These are phyloP conservation scores for Talaromyces trachyspermus DNA, from an alignment of 495 filamentous ascomycete species.

Conservation along the genomic window DNA sequence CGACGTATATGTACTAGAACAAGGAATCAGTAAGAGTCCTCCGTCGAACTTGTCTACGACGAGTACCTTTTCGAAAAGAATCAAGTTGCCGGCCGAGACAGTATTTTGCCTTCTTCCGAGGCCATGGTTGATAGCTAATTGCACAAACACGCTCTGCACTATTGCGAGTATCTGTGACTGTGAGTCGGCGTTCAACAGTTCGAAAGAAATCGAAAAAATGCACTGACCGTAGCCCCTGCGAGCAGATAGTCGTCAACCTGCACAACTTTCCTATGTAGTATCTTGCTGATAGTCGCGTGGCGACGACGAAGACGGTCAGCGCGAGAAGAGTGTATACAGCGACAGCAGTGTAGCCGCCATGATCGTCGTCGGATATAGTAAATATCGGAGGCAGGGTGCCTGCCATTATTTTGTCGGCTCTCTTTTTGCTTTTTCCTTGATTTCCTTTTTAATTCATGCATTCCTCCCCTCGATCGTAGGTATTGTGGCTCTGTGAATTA, in stretches of 20 bases:
- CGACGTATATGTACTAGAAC: slow-evolving; percentile 21
- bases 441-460: background rate
- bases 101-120: slow-evolving; percentile 15
- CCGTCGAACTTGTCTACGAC: background rate
- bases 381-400: slow-evolving; percentile 24
- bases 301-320: slow-evolving; percentile 17
- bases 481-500: too few relatives aligned
- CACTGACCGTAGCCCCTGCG: slow-evolving; percentile 13
- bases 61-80: slow-evolving; percentile 17
- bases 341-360: slow-evolving; percentile 22
- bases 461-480: background rate
- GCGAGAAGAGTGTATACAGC: slow-evolving; percentile 19
- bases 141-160: slow-evolving; percentile 20
- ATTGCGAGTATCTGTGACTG: slow-evolving; percentile 15
- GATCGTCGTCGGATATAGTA: slow-evolving; percentile 21
- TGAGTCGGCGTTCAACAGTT: background rate
- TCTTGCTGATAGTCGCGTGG: slow-evolving; percentile 18
- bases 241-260: slow-evolving; percentile 23
- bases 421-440: background rate
- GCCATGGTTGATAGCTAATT: slow-evolving; percentile 21
- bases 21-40: too few relatives aligned
- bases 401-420: slow-evolving; percentile 9
- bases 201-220: background rate
- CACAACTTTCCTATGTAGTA: slow-evolving; percentile 21
- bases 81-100: slow-evolving; percentile 8